Evolutionary conservation across 2,329 filamentous ascomycete species (phyloP), one percentile per base, ranked within the genome.

Genomic region (Trichoderma lentiforme): DNA sequence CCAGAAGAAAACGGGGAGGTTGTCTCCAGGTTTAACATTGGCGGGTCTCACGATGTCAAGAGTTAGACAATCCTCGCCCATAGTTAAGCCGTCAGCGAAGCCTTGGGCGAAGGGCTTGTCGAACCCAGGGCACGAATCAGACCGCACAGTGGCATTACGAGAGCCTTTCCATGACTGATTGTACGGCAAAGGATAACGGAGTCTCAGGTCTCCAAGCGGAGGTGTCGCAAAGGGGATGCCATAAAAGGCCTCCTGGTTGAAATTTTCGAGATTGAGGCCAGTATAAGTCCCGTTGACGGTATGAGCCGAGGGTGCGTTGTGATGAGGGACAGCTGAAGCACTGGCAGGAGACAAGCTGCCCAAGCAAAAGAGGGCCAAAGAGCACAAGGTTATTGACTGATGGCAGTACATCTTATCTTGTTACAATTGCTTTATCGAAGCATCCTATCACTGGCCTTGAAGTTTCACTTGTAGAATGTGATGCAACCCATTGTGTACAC

Each of bases 21-120:
- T 63, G 21, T 63, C 58, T 14, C 64, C 53, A 32, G 57, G 43
- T 0, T 32, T 15, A 11, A 56, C 57, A 32, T 69, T 69, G 51
- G 71, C 64, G 0, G 71, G 71, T 32, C 64, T 68, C 7, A 58
- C 66, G 0, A 72, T 66, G 21, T 72, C 65, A 21, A 72, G 57
- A 4, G 66, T 72, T n/a, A 72, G 66, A 21, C 71, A 72, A 34
- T 68, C 57, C 21, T 72, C 71, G 56, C 64, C n/a, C 65, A 69
- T 69, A 4, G 65, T 69, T 47, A 69, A 47, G 56, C 65, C 65
- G n/a, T 69, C 65, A 2, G 65, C 65, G 56, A 69, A 69, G 36
- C 65, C 65, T 28, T 69, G 65, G 7, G 56, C 65, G 5, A 69
- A 69, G 26, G 65, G 65, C n/a, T 60, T 60, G n/a, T 69, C 65